Conservation (phyloP, 1,284 basidiomycete genomes). For the Heterobasidion annosum region DNA sequence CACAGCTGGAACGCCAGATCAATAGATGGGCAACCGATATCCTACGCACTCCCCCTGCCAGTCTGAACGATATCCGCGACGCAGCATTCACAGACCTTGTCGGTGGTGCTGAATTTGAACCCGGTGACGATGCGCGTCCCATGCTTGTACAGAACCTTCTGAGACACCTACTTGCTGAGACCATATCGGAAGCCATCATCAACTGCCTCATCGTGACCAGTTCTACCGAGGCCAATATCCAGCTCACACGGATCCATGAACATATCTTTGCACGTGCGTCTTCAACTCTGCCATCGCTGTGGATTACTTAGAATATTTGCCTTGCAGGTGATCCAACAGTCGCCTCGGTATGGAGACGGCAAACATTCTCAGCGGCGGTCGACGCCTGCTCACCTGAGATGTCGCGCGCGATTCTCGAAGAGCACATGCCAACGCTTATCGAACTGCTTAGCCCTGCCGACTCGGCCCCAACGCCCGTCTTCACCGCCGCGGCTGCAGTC, state of each 20-base stretch:
- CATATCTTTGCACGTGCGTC: conserved; percentile 69
- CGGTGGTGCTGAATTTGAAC: conserved; percentile 30
- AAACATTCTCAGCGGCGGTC: conserved; percentile 77
- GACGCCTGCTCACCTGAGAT: conserved; percentile 63
- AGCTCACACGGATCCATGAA: conserved; percentile 76
- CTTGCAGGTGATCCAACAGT: conserved; percentile 66
- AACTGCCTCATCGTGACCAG: conserved; percentile 73
- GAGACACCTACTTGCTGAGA: conserved; percentile 67
- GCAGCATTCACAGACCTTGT: conserved; percentile 53
- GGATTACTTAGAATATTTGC: background rate
- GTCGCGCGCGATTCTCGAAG: conserved; percentile 51
- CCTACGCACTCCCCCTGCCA: conserved; percentile 45
- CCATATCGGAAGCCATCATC: conserved; percentile 69
- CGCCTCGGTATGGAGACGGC: conserved; percentile 75
- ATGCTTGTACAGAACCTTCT: conserved; percentile 71
- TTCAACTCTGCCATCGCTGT: background rate
- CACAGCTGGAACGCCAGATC: conserved; percentile 67
- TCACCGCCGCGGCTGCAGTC: conserved; percentile 38
- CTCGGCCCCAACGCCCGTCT: conserved; percentile 27
- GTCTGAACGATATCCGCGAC: conserved; percentile 45
- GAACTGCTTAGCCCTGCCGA: conserved; percentile 28
- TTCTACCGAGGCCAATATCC: conserved; percentile 70
- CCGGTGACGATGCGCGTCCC: conserved; percentile 34
- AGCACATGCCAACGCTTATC: conserved; percentile 56
- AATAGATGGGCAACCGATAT: conserved; percentile 78